Evolutionary conservation across 2,329 filamentous ascomycete species (phyloP).

Genomic region (Huntiella decipiens): DNA sequence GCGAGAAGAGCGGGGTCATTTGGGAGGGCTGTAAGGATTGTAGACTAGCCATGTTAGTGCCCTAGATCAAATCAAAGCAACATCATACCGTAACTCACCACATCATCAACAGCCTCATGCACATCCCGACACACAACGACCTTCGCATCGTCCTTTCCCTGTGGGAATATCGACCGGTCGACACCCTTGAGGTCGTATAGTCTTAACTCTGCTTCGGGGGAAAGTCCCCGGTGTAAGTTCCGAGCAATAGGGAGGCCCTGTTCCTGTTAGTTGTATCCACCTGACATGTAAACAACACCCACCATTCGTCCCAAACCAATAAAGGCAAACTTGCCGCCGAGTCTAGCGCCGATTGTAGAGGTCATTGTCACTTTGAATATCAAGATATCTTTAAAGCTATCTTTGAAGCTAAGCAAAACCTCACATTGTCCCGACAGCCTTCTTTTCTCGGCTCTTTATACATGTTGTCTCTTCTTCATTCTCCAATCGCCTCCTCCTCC

Average conservation of each 20-base stretch:
- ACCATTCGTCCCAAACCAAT: constrained; percentile 44
- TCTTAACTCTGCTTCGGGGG: constrained; percentile 29
- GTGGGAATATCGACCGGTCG: neutral
- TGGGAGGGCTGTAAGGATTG: constrained; percentile 75
- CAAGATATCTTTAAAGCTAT: too few relatives aligned
- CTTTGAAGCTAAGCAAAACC: too few relatives aligned
- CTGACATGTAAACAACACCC: constrained; percentile 13
- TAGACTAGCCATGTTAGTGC: constrained; percentile 37
- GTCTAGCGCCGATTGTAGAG: neutral
- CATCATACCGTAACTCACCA: too few relatives aligned
- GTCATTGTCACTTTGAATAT: too few relatives aligned
- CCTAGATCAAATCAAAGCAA: too few relatives aligned
- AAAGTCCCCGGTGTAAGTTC: constrained; percentile 39
- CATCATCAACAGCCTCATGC: too few relatives aligned
- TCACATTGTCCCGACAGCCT: too few relatives aligned
- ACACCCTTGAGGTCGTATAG: constrained; percentile 35
- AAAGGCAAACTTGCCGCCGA: constrained; percentile 28
- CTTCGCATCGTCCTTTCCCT: neutral
- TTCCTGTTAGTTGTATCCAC: neutral
- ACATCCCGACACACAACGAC: neutral
- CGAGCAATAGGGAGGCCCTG: constrained; percentile 45
- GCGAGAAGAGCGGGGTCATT: constrained; percentile 26
- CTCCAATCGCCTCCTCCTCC: too few relatives aligned
- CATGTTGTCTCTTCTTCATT: too few relatives aligned
- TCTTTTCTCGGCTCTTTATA: too few relatives aligned